Conservation (phyloP, 768 basidiomycete genomes). For the Tylopilus sp. region DNA sequence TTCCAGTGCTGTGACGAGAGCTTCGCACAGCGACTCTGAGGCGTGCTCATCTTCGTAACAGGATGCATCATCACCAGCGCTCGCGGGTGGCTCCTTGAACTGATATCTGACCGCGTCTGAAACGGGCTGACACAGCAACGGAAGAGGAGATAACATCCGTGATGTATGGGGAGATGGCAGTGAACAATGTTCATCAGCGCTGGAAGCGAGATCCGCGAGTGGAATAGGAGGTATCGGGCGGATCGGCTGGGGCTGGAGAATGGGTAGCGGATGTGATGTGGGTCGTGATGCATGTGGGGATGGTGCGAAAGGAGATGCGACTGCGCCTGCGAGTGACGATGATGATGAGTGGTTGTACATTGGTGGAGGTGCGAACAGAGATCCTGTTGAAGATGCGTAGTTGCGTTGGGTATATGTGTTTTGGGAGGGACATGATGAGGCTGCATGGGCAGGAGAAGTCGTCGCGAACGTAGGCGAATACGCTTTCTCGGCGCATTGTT, state of each 20-base stretch:
- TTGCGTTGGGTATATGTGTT: slow-evolving; percentile 24
- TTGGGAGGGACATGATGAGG: slow-evolving; percentile 21
- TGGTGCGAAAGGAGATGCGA: slow-evolving; percentile 15
- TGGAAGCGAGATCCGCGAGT: slow-evolving; percentile 24
- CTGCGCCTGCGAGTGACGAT: slow-evolving; percentile 29
- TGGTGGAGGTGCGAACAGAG: slow-evolving; percentile 20
- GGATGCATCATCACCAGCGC: background rate
- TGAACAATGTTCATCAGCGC: slow-evolving; percentile 14
- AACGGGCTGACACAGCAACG: slow-evolving; percentile 33
- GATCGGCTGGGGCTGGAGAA: slow-evolving; percentile 32
- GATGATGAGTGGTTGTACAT: slow-evolving; percentile 19
- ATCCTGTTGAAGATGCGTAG: slow-evolving; percentile 15
- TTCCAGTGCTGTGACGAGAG: slow-evolving; percentile 10
- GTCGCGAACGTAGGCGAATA: slow-evolving; percentile 8
- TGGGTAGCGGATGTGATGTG: slow-evolving; percentile 21
- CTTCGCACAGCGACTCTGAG: slow-evolving; percentile 19
- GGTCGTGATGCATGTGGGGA: slow-evolving; percentile 14
- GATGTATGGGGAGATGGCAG: background rate
- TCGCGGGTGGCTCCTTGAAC: slow-evolving; percentile 12
- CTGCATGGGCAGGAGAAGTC: slow-evolving; percentile 4
- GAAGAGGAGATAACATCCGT: slow-evolving; percentile 26
- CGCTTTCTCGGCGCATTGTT: slow-evolving; percentile 18
- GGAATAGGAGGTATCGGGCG: slow-evolving; percentile 34
- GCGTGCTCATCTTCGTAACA: slow-evolving; percentile 11
- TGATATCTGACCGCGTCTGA: slow-evolving; percentile 32